Evolutionary conservation across 208 protist genomes (phyloP).

Genomic region (Leishmania tarentolae): DNA sequence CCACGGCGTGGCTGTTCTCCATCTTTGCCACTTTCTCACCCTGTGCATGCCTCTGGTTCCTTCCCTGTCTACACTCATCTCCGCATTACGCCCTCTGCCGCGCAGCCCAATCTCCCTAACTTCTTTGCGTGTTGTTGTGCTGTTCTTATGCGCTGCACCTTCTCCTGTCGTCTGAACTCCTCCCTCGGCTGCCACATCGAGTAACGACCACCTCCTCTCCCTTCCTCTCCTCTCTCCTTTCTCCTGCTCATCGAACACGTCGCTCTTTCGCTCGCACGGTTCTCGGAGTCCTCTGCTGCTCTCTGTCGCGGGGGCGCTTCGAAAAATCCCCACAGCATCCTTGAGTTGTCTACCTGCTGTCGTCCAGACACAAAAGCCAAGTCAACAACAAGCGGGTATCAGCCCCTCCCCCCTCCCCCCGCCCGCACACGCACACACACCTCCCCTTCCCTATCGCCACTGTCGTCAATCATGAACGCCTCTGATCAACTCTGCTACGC

Average conservation of each 20-base stretch:
- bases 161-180: not conserved
- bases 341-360: not conserved
- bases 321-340: not conserved
- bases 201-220: too few species aligned
- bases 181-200: not conserved
- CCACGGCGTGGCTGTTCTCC: not conserved
- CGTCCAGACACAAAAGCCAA: not conserved
- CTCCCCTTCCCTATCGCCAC: not conserved
- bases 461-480: not conserved
- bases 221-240: not conserved
- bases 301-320: not conserved
- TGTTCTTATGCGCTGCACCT: not conserved
- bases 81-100: not conserved
- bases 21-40: not conserved
- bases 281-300: not conserved
- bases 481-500: conserved; percentile 40
- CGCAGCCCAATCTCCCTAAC: not conserved
- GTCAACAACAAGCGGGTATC: not conserved
- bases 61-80: not conserved
- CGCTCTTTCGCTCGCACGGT: not conserved
- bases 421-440: not conserved
- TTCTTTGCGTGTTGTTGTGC: not conserved
- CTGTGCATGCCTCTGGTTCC: not conserved
- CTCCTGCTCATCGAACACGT: not conserved
- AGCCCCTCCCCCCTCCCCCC: not conserved